Percentiles rank a stretch among this genome's conserved stretches.
These are phyloP conservation scores for Dillenia turbinata DNA, from an alignment of 164 flowering plant genomes.

Conservation along the genomic window DNA sequence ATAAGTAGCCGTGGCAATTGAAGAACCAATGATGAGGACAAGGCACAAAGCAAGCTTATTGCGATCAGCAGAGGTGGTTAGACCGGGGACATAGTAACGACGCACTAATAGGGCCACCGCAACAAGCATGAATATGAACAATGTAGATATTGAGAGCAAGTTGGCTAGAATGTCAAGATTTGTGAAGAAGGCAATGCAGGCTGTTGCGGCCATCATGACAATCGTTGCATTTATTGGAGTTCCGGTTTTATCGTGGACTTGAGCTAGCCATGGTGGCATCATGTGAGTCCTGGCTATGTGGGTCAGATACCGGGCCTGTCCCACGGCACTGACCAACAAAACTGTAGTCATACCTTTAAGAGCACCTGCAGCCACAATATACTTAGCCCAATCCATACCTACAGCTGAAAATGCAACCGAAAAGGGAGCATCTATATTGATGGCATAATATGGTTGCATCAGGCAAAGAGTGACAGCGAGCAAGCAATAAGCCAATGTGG, in stretches of 20 bases:
- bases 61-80: conserved; percentile 25
- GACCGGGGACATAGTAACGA: conserved; percentile 41
- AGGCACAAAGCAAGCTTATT: conserved; percentile 37
- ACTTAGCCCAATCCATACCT: conserved; percentile 59
- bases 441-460: conserved; percentile 35
- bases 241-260: conserved; percentile 34
- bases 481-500: conserved; percentile 35
- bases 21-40: conserved; percentile 31
- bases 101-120: conserved; percentile 52
- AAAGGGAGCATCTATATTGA: conserved; percentile 45
- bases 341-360: conserved; percentile 56
- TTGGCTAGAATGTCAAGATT: conserved; percentile 39
- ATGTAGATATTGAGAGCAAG: conserved; percentile 54
- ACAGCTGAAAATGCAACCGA: conserved; percentile 42
- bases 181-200: conserved; percentile 51
- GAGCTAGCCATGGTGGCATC: conserved; percentile 49
- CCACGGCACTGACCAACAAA: conserved; percentile 38
- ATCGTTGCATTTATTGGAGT: conserved; percentile 63
- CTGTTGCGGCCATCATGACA: conserved; percentile 36
- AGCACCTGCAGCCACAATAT: conserved; percentile 47
- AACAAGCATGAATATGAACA: conserved; percentile 54
- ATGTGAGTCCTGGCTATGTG: conserved; percentile 65
- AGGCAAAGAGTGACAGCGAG: conserved; percentile 44
- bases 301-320: conserved; percentile 63
- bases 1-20: conserved; percentile 27